Percentiles rank a stretch among this genome's conserved stretches.
phyloP scores from a whole-genome alignment of 768 basidiomycete species.

The Rubroboletus pulcherrimus region DNA sequence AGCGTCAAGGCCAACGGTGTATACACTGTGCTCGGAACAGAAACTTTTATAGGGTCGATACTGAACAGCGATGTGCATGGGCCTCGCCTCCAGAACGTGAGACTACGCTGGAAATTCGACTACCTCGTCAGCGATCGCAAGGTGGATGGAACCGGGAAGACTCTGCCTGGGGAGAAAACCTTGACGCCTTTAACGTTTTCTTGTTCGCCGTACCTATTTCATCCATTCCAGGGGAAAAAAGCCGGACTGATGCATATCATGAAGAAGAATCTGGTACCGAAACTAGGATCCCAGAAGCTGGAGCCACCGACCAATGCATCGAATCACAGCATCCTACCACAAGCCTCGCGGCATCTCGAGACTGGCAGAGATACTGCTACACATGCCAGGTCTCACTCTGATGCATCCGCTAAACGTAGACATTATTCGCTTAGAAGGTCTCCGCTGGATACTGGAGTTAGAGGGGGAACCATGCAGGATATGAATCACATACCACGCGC shows the following conservation, averaged over 20 bases:
- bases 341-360: neutral
- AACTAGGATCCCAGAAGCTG: constrained; percentile 59
- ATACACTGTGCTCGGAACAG: constrained; percentile 68
- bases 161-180: constrained; percentile 62
- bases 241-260: constrained; percentile 66
- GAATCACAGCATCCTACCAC: constrained; percentile 3
- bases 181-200: constrained; percentile 71
- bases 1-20: constrained; percentile 68
- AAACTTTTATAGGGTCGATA: constrained; percentile 34
- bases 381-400: constrained; percentile 23
- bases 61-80: constrained; percentile 18
- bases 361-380: neutral
- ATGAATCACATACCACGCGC: constrained; percentile 11
- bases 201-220: constrained; percentile 63
- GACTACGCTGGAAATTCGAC: constrained; percentile 72
- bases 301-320: constrained; percentile 37
- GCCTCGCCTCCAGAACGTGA: constrained; percentile 29
- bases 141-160: constrained; percentile 41
- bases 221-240: constrained; percentile 62
- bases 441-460: constrained; percentile 3
- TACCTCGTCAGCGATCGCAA: constrained; percentile 68
- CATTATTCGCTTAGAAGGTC: constrained; percentile 12
- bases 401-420: constrained; percentile 18
- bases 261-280: constrained; percentile 65
- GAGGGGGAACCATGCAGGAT: neutral